A percentile compares a stretch with the other conserved stretches of the same genome.
Evolutionary conservation across 2,329 filamentous ascomycete species (phyloP).

Genomic region (Chrysosporium queenslandicum): DNA sequence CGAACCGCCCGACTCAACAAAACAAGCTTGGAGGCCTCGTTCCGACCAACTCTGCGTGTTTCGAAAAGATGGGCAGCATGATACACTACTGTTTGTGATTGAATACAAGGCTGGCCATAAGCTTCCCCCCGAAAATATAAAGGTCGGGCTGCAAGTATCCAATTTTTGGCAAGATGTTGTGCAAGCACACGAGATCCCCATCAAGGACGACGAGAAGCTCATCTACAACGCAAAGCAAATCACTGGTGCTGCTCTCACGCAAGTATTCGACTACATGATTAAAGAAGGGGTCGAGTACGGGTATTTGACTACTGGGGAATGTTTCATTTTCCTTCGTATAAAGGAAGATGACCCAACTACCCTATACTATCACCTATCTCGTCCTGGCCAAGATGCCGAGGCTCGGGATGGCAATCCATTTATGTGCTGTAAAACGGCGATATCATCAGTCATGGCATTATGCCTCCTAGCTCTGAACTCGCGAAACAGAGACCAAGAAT

Average conservation of each 20-base stretch:
- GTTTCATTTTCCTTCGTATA: constrained; percentile 7
- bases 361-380: constrained; percentile 2
- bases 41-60: constrained; percentile 8
- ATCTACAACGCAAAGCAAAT: constrained; percentile 3
- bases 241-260: constrained; percentile 7
- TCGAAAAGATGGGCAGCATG: neutral
- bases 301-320: constrained; percentile 6
- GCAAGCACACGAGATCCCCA: constrained; percentile 3
- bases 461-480: neutral
- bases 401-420: neutral
- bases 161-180: constrained; percentile 12
- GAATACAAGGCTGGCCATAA: constrained; percentile 12
- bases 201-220: neutral
- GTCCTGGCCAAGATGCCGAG: constrained; percentile 2
- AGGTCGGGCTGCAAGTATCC: neutral
- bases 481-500: neutral
- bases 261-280: constrained; percentile 13
- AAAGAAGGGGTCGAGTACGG: constrained; percentile 10
- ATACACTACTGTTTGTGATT: constrained; percentile 4
- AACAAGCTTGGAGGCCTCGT: neutral
- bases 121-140: neutral
- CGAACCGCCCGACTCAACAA: neutral
- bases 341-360: constrained; percentile 8
- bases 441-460: neutral
- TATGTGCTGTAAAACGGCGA: neutral